Conservation (phyloP, 768 basidiomycete genomes). For the Amanita molliuscula region DNA sequence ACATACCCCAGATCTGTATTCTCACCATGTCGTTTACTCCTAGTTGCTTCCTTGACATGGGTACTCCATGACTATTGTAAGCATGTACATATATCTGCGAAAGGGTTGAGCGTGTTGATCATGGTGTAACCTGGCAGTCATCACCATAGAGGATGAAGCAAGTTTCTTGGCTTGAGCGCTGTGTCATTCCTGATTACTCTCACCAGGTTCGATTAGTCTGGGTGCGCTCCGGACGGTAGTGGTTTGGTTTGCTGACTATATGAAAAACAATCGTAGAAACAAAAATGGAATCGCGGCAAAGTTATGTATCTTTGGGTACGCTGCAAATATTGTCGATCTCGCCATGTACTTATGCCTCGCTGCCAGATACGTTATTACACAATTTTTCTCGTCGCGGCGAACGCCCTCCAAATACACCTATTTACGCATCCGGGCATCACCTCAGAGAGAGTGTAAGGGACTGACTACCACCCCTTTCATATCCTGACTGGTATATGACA, state of each 20-base stretch:
- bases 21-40: not conserved
- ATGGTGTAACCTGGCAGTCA: conserved; percentile 7
- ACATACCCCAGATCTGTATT: not conserved
- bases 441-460: conserved; percentile 22
- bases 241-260: not conserved
- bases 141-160: conserved; percentile 19
- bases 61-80: conserved; percentile 24
- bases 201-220: conserved; percentile 27
- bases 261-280: conserved; percentile 11
- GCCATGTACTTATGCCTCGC: not conserved
- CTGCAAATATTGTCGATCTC: not conserved
- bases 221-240: conserved; percentile 16
- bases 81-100: not conserved
- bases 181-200: no score
- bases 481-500: conserved; percentile 8
- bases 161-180: not conserved
- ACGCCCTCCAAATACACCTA: conserved; percentile 33
- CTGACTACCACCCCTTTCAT: not conserved
- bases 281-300: conserved; percentile 23
- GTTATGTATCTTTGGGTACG: conserved; percentile 33
- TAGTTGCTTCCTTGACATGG: conserved; percentile 20
- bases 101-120: not conserved
- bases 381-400: conserved; percentile 30
- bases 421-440: conserved; percentile 28
- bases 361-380: conserved; percentile 37